Evolutionary conservation across 495 filamentous ascomycete species (phyloP), one percentile per base, ranked within the genome.

Genomic region (Penicillium alfredii): DNA sequence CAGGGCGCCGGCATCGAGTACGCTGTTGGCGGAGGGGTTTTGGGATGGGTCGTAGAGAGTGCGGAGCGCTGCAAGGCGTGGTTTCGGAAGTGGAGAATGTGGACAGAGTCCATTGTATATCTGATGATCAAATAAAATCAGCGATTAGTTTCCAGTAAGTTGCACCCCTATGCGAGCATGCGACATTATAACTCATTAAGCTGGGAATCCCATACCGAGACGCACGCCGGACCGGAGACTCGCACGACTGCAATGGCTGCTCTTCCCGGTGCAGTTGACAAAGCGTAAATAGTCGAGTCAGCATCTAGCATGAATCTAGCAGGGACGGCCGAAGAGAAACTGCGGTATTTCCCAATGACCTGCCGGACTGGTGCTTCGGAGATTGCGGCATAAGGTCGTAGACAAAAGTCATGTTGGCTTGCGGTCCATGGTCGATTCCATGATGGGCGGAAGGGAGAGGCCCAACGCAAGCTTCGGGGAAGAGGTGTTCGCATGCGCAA

Each of bases 171-270:
- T n/a, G n/a, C n/a, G n/a, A n/a, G n/a, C n/a, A n/a, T n/a, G n/a
- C n/a, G n/a, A n/a, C n/a, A n/a, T n/a, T n/a, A n/a, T n/a, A n/a
- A n/a, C n/a, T n/a, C n/a, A n/a, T n/a, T n/a, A n/a, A n/a, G n/a
- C n/a, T n/a, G n/a, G n/a, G 33, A 40, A 30, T 33, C 12, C 31
- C 74, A 55, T 73, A 88, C 82, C 47, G 75, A 67, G 33, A 74
- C 58, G 62, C 82, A 88, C 14, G 76, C 79, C 16, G 84, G 77
- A 0, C 92, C 92, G 11, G 92, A 96, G 14, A 94, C 70, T 20
- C 92, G 76, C 25, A 98, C 80, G 6, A 97, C 80, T 2, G 93
- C 93, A 56, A 98, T 95, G 18, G 88, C 92, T 19, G 88, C 86
- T 60, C 74, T 78, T 5, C 93, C 90, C 9, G 84, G 64, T 2